Percentiles rank a stretch among this genome's conserved stretches.
phyloP scores from a whole-genome alignment of 2,329 filamentous ascomycete species.

The Decorospora gaudefroyi region DNA sequence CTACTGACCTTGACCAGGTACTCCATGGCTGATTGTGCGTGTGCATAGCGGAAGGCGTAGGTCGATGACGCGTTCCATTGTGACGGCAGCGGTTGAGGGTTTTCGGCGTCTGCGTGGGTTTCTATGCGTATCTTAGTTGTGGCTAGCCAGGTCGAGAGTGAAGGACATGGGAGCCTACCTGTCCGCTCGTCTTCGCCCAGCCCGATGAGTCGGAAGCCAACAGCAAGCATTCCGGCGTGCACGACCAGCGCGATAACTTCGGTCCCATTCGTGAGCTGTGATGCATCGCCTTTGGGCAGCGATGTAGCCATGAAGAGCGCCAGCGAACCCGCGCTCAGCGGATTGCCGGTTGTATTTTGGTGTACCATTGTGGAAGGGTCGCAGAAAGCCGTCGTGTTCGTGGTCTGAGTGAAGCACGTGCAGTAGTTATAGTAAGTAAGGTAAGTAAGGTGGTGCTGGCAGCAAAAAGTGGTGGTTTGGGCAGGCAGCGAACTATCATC shows the following conservation, averaged over 20 bases:
- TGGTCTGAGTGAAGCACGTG: too few relatives aligned
- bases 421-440: too few relatives aligned
- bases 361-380: too few relatives aligned
- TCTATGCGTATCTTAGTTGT: conserved; percentile 51
- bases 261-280: conserved; percentile 67
- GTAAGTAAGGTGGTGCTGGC: too few relatives aligned
- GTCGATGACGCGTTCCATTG: conserved; percentile 79
- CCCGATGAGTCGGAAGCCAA: conserved; percentile 80
- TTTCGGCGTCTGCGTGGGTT: conserved; percentile 60
- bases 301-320: conserved; percentile 52
- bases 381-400: too few relatives aligned
- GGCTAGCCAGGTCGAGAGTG: conserved; percentile 12
- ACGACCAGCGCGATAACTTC: conserved; percentile 83
- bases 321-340: conserved; percentile 52
- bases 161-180: conserved; percentile 53
- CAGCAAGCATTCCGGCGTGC: conserved; percentile 79
- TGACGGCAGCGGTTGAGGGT: conserved; percentile 66
- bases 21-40: conserved; percentile 81
- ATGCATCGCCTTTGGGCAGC: conserved; percentile 46
- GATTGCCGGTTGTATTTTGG: conserved; percentile 46
- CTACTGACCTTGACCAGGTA: conserved; percentile 82
- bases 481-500: too few relatives aligned
- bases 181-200: conserved; percentile 81
- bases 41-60: conserved; percentile 83
- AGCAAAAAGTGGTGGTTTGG: too few relatives aligned